Base-by-base conservation (phyloP, 495 filamentous ascomycete genomes). In the Hyphodiscus hymeniophilus region DNA sequence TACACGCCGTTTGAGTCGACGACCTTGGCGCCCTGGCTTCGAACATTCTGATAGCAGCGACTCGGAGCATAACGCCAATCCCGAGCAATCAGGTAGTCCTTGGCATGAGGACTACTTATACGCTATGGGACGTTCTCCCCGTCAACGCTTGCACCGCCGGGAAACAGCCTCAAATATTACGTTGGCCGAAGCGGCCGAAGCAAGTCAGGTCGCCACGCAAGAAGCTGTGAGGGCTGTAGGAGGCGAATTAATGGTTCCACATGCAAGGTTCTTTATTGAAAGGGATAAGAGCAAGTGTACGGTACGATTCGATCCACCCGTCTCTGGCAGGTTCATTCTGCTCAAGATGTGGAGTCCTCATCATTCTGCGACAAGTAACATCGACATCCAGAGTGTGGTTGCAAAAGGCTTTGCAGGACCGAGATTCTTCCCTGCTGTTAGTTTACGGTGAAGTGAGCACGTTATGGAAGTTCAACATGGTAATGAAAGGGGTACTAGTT, bases 271-370 rank as follows among this genome's bases (percentile, higher is more conserved):
- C 67, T 84, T 82, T 60, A 94, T 92, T 47, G 77, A 82, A 57
- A 77, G 75, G 57, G 71, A 82, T 51, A 88, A 88, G 67, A 88
- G 79, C 67, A 89, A 82, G 65, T 87, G 88, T 60, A 89, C 80
- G 53, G 80, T 97, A 52, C 81, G 77, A 52, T 97, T 97, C 61
- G 84, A 95, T 55, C 89, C 91, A 35, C 82, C 88, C 24, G 78
- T 92, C 67, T 94, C 80, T 26, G 89, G 82, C 11, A 73, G 83
- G 32, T 91, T 79, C 60, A 82, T 95, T 45, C 59, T 94, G 33
- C 68, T 95, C 51, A 94, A 94, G 68, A 74, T 94, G 56, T 95
- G 86, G 86, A 87, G 76, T 62, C 83, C 87, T 7, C 71, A 72
- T 16, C 67, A 71, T 34, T 48, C 30, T 15, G 33, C 52, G 8